A percentile compares a stretch with the other conserved stretches of the same genome.
Evolutionary conservation across 306 rosid species (phyloP).

Genomic region (Acacia confusa): DNA sequence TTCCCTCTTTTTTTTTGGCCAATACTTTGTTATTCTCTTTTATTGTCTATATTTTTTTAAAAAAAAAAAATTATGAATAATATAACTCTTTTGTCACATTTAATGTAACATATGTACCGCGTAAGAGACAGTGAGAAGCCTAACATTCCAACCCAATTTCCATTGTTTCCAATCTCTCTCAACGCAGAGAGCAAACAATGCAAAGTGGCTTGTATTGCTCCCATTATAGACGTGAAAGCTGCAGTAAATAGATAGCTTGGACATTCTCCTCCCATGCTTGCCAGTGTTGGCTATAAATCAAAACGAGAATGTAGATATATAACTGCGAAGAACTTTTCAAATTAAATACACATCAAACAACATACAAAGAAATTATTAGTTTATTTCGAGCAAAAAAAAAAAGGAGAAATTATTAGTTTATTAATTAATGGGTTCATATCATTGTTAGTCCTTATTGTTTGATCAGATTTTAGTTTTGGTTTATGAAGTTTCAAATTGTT

Average conservation of each 20-base stretch:
- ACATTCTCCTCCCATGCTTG: neutral
- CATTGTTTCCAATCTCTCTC: constrained; percentile 9
- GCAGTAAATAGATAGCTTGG: neutral
- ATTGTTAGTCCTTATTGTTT: too few species aligned
- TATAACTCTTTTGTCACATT: neutral
- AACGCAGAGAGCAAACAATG: constrained; percentile 21
- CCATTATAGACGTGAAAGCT: constrained; percentile 30
- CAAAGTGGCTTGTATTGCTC: constrained; percentile 22
- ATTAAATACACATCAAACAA: neutral
- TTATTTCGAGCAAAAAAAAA: too few species aligned
- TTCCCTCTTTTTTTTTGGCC: too few species aligned
- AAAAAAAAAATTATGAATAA: too few species aligned
- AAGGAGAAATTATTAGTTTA: too few species aligned
- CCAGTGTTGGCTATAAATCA: neutral
- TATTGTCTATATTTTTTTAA: too few species aligned
- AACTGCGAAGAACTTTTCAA: neutral
- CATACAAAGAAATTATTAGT: neutral
- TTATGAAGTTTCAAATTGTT: too few species aligned
- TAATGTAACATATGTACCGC: neutral
- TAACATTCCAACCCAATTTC: neutral
- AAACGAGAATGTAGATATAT: neutral
- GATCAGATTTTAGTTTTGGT: too few species aligned
- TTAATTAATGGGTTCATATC: too few species aligned
- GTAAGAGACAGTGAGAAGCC: neutral
- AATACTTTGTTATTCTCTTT: too few species aligned